Evolutionary conservation across 2,329 filamentous ascomycete genomes (phyloP).

Genomic region (Neonectria magnoliae): DNA sequence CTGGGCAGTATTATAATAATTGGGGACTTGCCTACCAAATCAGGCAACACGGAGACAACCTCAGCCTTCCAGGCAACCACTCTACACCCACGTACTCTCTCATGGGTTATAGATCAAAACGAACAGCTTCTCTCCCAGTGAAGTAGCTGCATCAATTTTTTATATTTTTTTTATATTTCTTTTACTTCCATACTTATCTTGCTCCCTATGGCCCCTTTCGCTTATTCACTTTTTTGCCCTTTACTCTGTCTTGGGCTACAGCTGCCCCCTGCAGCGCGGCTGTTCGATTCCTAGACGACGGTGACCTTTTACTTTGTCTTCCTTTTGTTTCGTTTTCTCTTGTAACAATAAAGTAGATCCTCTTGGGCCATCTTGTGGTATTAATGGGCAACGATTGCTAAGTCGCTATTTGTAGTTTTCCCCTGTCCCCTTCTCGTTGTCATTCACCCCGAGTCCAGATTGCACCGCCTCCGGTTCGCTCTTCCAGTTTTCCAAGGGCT

Average conservation of each 20-base stretch:
- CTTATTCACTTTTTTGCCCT: conserved; percentile 21
- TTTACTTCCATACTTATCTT: conserved; percentile 19
- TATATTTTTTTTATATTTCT: too few relatives aligned
- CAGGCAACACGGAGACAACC: neutral
- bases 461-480: neutral
- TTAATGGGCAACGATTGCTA: conserved; percentile 7
- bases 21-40: neutral
- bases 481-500: neutral
- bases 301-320: neutral
- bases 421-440: neutral
- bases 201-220: conserved; percentile 22
- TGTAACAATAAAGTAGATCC: neutral
- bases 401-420: conserved; percentile 1
- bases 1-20: too few relatives aligned
- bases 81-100: neutral
- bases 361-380: neutral
- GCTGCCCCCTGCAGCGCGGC: neutral
- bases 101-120: conserved; percentile 23
- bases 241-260: neutral
- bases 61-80: conserved; percentile 3
- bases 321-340: neutral
- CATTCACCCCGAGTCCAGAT: conserved; percentile 9
- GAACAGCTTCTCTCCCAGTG: conserved; percentile 17
- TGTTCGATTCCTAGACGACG: conserved; percentile 25
- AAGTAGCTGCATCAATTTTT: conserved; percentile 33